Evolutionary conservation across 1,284 basidiomycete genomes (phyloP), one percentile per base, ranked within the genome.

Genomic region (Fomes fomentarius): DNA sequence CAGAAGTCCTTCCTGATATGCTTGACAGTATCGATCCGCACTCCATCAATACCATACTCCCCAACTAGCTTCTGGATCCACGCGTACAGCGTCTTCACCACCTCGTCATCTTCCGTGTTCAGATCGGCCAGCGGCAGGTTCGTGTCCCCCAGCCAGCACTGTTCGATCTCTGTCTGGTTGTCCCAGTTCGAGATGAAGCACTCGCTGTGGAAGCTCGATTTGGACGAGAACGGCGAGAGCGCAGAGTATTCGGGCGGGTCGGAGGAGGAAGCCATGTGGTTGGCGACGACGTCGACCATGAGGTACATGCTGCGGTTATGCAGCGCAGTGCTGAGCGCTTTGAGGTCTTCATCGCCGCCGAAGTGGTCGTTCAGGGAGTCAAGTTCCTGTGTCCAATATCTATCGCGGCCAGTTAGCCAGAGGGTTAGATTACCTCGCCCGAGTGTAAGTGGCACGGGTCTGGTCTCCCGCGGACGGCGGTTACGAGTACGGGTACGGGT

Each of bases 281-380:
- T 91, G 26, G 89, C 82, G 33, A 90, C 89, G 43, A 92, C 74
- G 66, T 92, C 89, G 56, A 91, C 82, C 90, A 92, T 91, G 60
- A 91, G 74, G 65, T 84, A 86, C 88, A 92, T 92, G 46, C 78
- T 77, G 37, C 89, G 79, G 25, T 74, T 72, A 68, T 93, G 90
- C 14, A 92, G 65, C 47, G 84, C 88, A 14, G 74, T 72, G 25
- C 80, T 79, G 39, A 92, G 77, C 0, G 79, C 78, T 59, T 86
- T 84, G 48, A 93, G 80, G 68, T 92, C 89, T 52, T 83, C 79
- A 1, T 79, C 72, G 3, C 83, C 80, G 9, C 90, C 89, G 61
- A 91, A 92, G 41, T 81, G 81, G 15, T 75, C 72, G 69, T 92
- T 92, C 45, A 91, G 75, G 57, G 82, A 66, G 47, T 80, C 77